Base-by-base conservation (phyloP, 2,329 filamentous ascomycete genomes). In the Fusarium sp. region DNA sequence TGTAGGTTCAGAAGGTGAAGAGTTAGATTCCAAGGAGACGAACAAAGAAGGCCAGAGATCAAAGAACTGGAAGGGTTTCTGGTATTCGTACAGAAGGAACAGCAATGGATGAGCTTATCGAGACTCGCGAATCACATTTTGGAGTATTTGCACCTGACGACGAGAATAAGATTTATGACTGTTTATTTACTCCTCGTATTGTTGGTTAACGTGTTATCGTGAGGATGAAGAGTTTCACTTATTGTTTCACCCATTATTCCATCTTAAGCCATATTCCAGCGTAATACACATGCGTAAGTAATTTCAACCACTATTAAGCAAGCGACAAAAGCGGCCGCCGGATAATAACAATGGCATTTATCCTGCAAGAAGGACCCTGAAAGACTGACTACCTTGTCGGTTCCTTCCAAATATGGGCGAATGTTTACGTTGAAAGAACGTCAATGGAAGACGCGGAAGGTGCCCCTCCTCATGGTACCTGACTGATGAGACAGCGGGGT, bases 401-500 rank as follows among this genome's bases (percentile, higher is more conserved):
- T 53, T 68, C 29, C 31, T 54, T 47, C 47, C 46, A 39, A 38
- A 45, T 18, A n/a, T 25, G 29, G 36, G 25, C 12, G 7, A 38
- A 14, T 29, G 22, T 36, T 64, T 62, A 42, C 35, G 47, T 57
- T 33, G 33, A 27, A 45, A 54, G 58, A 53, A 54, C 46, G 46
- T 66, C 56, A 54, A 47, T 38, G 25, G 39, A 39, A 31, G 35
- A 22, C 22, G 10, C 31, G 31, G 35, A 38, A 66, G 29, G 38
- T 58, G 45, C 66, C 66, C 55, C 55, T 71, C 56, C 59, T 52
- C n/a, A 36, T 36, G 14, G 47, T 56, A 29, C 35, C 27, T 64
- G 47, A 49, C 63, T 61, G 62, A 63, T 55, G 47, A 35, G 52
- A 47, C 44, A 64, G 70, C 47, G 65, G 70, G 70, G 69, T 69